A percentile compares a stretch with the other conserved stretches of the same genome.
These are phyloP conservation scores for Globisporangium solare DNA, from an alignment of 352 stramenopile species.

Conservation along the genomic window DNA sequence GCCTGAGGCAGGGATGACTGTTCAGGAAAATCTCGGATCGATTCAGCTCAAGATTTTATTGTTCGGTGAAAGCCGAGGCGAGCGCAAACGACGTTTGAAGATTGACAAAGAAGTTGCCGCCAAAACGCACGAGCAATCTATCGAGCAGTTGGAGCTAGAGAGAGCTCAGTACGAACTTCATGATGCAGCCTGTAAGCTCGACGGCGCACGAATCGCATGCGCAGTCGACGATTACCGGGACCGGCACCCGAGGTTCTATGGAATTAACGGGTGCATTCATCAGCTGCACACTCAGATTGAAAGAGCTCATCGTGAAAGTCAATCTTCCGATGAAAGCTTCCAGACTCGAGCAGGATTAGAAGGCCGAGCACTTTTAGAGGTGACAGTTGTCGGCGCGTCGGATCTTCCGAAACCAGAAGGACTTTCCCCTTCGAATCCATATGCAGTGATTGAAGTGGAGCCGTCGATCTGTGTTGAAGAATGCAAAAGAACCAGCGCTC, in stretches of 20 bases:
- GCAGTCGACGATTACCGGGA: slow-evolving; percentile 56
- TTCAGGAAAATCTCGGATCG: slow-evolving; percentile 40
- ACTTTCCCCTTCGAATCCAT: slow-evolving; percentile 32
- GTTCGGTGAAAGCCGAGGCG: slow-evolving; percentile 55
- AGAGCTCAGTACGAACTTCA: slow-evolving; percentile 61
- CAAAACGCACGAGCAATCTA: slow-evolving; percentile 56
- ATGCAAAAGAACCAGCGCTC: slow-evolving; percentile 38
- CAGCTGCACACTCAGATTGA: slow-evolving; percentile 57
- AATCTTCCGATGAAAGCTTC: slow-evolving; percentile 53
- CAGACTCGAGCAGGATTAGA: slow-evolving; percentile 47
- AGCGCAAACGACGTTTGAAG: slow-evolving; percentile 39
- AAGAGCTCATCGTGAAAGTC: slow-evolving; percentile 47
- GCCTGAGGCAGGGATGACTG: slow-evolving; percentile 37
- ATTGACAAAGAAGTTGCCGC: slow-evolving; percentile 50
- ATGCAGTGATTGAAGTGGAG: slow-evolving; percentile 59
- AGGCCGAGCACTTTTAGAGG: slow-evolving; percentile 53
- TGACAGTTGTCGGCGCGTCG: slow-evolving; percentile 39
- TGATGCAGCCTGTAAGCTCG: slow-evolving; percentile 61
- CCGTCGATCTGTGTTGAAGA: slow-evolving; percentile 51
- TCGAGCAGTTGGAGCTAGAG: slow-evolving; percentile 61
- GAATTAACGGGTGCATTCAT: slow-evolving; percentile 76
- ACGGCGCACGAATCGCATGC: slow-evolving; percentile 62
- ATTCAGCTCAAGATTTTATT: slow-evolving; percentile 52
- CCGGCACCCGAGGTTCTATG: slow-evolving; percentile 67
- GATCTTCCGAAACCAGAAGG: slow-evolving; percentile 28